These are phyloP conservation scores for Clarireedia hainanense DNA, from an alignment of 2,329 filamentous ascomycete species.

Conservation along the genomic window DNA sequence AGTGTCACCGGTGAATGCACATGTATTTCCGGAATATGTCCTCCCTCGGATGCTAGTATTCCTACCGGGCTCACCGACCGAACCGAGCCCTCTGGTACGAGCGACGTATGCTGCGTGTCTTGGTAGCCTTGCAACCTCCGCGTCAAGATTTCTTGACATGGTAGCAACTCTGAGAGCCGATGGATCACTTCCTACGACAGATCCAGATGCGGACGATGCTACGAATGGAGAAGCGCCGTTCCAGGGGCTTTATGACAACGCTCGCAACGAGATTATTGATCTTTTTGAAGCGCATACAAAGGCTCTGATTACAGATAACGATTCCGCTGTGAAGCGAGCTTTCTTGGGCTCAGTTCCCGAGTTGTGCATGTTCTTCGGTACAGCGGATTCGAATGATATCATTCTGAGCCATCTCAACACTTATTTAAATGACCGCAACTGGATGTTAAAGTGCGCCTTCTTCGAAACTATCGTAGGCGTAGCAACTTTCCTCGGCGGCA, in stretches of 20 bases:
- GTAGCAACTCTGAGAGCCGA: conserved; percentile 81
- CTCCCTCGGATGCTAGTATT: conserved; percentile 56
- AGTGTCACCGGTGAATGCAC: conserved; percentile 71
- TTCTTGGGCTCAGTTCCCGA: conserved; percentile 88
- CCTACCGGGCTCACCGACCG: conserved; percentile 41
- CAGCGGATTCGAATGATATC: conserved; percentile 89
- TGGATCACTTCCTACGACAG: conserved; percentile 67
- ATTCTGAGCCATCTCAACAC: conserved; percentile 93
- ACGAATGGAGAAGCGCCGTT: conserved; percentile 60
- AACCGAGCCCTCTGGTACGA: conserved; percentile 64
- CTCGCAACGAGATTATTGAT: conserved; percentile 73
- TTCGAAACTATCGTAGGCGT: conserved; percentile 94
- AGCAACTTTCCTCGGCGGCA: conserved; percentile 80
- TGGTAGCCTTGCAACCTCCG: conserved; percentile 78
- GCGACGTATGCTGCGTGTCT: conserved; percentile 91
- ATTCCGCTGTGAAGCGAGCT: conserved; percentile 79
- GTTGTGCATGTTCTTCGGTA: conserved; percentile 91
- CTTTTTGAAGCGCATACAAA: conserved; percentile 87
- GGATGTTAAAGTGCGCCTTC: conserved; percentile 93
- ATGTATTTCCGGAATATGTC: conserved; percentile 62
- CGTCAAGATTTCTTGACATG: conserved; percentile 80
- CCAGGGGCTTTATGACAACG: conserved; percentile 78
- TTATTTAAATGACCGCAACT: conserved; percentile 92
- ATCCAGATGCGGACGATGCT: conserved; percentile 72
- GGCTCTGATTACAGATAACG: conserved; percentile 75